Base-by-base conservation (phyloP, 2,329 filamentous ascomycete species). In the Purpureocillium takamizusanense region DNA sequence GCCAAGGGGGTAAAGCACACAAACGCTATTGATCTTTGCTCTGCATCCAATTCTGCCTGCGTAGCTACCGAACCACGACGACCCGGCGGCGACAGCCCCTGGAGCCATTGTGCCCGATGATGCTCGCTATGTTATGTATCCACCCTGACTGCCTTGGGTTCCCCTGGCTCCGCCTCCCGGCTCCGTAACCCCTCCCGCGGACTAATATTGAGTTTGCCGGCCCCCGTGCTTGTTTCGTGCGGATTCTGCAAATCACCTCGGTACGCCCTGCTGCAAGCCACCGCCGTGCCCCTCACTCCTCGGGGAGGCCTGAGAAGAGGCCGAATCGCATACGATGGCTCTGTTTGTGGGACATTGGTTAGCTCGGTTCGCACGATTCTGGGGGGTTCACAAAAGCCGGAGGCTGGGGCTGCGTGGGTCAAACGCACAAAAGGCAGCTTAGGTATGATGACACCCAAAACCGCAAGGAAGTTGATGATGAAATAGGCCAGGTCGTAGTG, bases 401-500 rank as follows among this genome's bases (percentile, higher is more conserved):
- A 13, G 16, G 8, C n/a, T 16, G 29, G 39, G 32, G 16, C 16
- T 11, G 32, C 23, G 27, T 7, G 28, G 16, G 35, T 31, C 32
- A 30, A 48, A 78, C 89, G 63, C 73, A 97, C 90, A 59, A 86
- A 90, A 50, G 92, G 92, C 50, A 98, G 69, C 67, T 98, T 98
- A 31, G 92, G 92, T 58, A 98, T 92, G 42, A 98, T 85, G 40
- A 98, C 92, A 33, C 76, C 87, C 56, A 98, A 68, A 30, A 94
- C 86, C 40, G 92, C 92, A 53, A 95, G 67, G 60, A 94, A 90
- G 68, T 98, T 98, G 68, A 98, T 92, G 53, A 85, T 87, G 59
- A 98, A 98, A 65, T 95, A 97, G 33, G 87, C 85, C 59, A 95
- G 63, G 65, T 95, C 90, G 70, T 97, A 98, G 65, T 97, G 90